Evolutionary conservation across 1,139 yeast species (phyloP), one percentile per base, ranked within the genome.

Genomic region (Candida tropicalis): DNA sequence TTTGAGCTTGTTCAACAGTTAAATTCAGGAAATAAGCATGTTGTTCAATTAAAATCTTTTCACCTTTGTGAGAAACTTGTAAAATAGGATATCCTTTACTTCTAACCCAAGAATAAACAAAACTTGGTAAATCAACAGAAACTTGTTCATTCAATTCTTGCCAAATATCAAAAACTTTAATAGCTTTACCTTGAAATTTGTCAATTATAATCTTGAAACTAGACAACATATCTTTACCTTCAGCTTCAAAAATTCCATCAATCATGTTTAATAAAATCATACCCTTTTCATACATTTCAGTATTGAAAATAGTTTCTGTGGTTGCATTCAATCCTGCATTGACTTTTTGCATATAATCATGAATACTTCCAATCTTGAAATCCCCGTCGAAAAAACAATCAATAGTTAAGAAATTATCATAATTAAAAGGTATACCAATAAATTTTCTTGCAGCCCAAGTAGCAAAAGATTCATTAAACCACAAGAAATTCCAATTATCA

Each of bases 391-490:
- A 55, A 35, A 60, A 51, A 13, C 73, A 62, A 54, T 82, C 84
- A 17, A 56, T 52, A 15, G 64, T 63, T 55, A 82, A 64, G 37
- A 74, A 49, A 1, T 57, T 57, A 41, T 70, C 76, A 35, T 73
- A 52, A 9, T 39, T 26, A 11, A 39, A 22, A 1, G 22, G 17
- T 3, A 10, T 13, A 5, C 26, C 24, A 5, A 41, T 35, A 4
- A 47, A 12, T 8, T 31, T 26, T 23, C 39, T 40, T 6, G 47
- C 77, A 72, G 0, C 86, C 85, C 41, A 79, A 69, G 91, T 84
- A 0, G 93, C 91, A 64, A 85, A 81, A 2, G 87, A 67, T 63
- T 86, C 95, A 53, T 84, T 84, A 47, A 86, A 67, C 91, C 93
- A 84, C 34, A 85, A 65, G 53, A 76, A 70, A 41, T 73, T 74